Evolutionary conservation across 1,284 basidiomycete genomes (phyloP), one percentile per base, ranked within the genome.

Genomic region (Apiotrichum montevideense): DNA sequence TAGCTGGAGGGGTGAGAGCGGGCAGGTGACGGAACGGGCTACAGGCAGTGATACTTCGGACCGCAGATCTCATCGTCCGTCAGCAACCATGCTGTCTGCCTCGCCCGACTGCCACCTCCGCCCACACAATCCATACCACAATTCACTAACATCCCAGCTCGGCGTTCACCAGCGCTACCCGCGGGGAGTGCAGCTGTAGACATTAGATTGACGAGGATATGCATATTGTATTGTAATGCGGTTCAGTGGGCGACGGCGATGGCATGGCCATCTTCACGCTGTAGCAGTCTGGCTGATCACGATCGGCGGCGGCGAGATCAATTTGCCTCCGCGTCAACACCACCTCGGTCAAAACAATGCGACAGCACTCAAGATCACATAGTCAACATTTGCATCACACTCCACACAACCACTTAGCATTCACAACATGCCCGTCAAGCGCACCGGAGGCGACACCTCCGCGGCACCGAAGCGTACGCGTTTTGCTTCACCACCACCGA

Each of bases 381-480:
- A n/a, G 47, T 44, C 45, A 47, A 32, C 4, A n/a, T 14, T 21
- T 32, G 10, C 3, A 34, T 13, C 51, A 46, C 34, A 34, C 37
- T 9, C 8, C 37, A 8, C 37, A 39, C 13, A 8, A 39, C 37
- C 37, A 39, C 29, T 29, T 29, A 29, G 29, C 29, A 29, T 3
- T 29, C 37, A 39, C 45, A 54, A 6, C 46, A 72, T 72, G 69
- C 65, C 72, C 29, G 64, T 62, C 59, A 73, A 74, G 51, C 58
- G 72, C 14, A 57, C 71, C 6, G 65, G 59, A 6, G 66, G 67
- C 13, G 63, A 58, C 29, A 58, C 69, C 6, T 66, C 67, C 7
- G 52, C 50, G 21, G 58, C 48, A 6, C 61, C 56, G 6, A 93
- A 92, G 75, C 89, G 88, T 65, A 87, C 88, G 13, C 86, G 90